phyloP scores from a whole-genome alignment of 1,139 yeast species.

The Blastobotrys petasosporus region DNA sequence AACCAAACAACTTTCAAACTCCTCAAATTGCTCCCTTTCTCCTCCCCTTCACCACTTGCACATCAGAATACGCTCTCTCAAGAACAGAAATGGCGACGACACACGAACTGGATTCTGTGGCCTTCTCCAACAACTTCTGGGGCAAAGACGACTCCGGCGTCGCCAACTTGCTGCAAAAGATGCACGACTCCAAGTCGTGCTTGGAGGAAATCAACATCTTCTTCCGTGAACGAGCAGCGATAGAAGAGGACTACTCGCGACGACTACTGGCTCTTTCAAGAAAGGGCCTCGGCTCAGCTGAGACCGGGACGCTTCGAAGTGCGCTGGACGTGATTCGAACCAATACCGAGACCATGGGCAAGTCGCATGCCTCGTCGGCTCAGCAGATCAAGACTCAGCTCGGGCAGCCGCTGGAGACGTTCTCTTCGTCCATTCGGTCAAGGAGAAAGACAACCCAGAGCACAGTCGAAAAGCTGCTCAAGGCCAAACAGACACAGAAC shows the following conservation, averaged over 20 bases:
- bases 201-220: constrained; percentile 41
- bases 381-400: constrained; percentile 40
- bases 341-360: constrained; percentile 50
- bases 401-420: constrained; percentile 41
- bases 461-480: constrained; percentile 39
- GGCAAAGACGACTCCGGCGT: constrained; percentile 49
- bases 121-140: constrained; percentile 50
- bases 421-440: constrained; percentile 39
- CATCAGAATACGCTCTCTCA: neutral
- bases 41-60: neutral
- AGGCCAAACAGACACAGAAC: constrained; percentile 38
- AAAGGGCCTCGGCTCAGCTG: constrained; percentile 51
- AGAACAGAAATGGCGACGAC: neutral
- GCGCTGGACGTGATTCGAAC: constrained; percentile 53
- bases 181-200: constrained; percentile 46
- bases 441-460: constrained; percentile 44
- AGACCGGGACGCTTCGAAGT: constrained; percentile 51
- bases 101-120: constrained; percentile 8
- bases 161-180: constrained; percentile 42
- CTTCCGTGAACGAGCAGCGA: constrained; percentile 43
- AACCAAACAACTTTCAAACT: neutral
- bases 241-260: constrained; percentile 70
- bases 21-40: neutral
- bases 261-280: constrained; percentile 48
- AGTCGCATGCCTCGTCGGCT: constrained; percentile 44